Conservation (phyloP, 192 early-diverging fungal genomes). For the Mortierella antarctica region DNA sequence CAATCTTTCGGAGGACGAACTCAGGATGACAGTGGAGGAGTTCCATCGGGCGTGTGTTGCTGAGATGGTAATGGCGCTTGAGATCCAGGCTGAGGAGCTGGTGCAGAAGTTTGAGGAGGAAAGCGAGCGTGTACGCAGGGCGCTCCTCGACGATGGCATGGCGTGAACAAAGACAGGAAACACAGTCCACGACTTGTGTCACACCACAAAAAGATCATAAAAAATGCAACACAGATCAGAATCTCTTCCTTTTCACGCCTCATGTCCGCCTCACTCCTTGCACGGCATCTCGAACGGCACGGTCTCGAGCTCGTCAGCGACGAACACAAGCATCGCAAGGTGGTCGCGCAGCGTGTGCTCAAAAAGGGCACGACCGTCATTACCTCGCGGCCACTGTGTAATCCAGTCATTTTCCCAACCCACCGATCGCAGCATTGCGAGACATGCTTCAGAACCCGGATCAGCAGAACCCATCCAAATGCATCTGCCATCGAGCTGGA, state of each 20-base stretch:
- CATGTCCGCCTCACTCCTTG: conserved; percentile 32
- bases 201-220: not conserved
- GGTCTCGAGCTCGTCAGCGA: conserved; percentile 41
- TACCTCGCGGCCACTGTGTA: conserved; percentile 51
- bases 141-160: conserved; percentile 17
- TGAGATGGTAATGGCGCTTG: conserved; percentile 22
- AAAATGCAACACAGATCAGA: not conserved
- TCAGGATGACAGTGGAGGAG: conserved; percentile 33
- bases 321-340: conserved; percentile 33
- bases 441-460: conserved; percentile 16
- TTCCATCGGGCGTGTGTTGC: conserved; percentile 29
- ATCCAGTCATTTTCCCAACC: conserved; percentile 54
- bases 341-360: conserved; percentile 39
- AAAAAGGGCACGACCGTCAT: conserved; percentile 50
- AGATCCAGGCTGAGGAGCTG: conserved; percentile 32
- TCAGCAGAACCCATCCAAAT: not conserved
- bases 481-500: conserved; percentile 12
- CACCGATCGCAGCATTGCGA: conserved; percentile 33
- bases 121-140: conserved; percentile 22
- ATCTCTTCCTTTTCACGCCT: conserved; percentile 15
- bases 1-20: not conserved
- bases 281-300: conserved; percentile 38
- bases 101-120: conserved; percentile 40
- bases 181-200: not conserved
- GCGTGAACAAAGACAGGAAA: not conserved